A percentile compares a stretch with the other conserved stretches of the same genome.
Conservation (phyloP, 176 grass and related monocot species). For the Lolium rigidum region DNA sequence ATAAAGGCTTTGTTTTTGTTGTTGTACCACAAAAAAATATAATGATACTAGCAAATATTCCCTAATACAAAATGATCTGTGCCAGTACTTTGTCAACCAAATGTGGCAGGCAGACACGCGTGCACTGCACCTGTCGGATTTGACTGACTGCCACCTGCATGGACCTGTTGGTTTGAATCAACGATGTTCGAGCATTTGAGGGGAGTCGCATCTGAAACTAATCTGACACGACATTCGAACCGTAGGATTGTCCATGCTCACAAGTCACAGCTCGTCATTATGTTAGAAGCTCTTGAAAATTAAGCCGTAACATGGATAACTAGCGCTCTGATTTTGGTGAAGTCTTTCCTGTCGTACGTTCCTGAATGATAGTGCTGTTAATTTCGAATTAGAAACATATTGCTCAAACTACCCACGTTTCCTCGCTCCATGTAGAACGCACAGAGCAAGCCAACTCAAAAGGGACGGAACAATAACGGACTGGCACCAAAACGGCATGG, state of each 20-base stretch:
- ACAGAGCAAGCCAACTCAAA: neutral
- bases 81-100: conserved; percentile 16
- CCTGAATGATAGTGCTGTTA: neutral
- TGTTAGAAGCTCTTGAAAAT: neutral
- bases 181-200: neutral
- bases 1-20: no score
- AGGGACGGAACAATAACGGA: neutral
- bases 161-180: conserved; percentile 43
- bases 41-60: no score
- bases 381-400: neutral
- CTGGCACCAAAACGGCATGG: neutral
- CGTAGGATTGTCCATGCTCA: neutral
- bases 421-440: neutral
- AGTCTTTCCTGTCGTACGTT: neutral
- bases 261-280: neutral
- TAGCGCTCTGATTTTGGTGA: neutral
- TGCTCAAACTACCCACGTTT: neutral
- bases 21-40: no score
- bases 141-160: conserved; percentile 38
- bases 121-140: conserved; percentile 35
- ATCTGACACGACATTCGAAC: neutral
- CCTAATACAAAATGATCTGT: neutral
- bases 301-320: neutral
- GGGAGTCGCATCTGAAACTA: neutral
- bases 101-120: neutral